Conservation (phyloP, 169 alveolate genomes). For the Perkinsus olseni region DNA sequence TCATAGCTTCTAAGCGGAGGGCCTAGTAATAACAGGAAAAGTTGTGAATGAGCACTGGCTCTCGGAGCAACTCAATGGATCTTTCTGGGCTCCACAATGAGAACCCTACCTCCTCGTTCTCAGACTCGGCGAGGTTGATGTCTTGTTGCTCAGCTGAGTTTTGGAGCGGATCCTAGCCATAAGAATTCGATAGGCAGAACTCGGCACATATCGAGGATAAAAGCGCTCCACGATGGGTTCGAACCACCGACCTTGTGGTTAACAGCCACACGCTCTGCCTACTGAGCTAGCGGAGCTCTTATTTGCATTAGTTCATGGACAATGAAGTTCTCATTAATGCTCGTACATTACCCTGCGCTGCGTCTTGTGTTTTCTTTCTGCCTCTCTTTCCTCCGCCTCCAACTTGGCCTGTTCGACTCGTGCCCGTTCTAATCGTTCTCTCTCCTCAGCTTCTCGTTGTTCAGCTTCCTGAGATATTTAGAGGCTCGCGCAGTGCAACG, state of each 20-base stretch:
- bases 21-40: neutral
- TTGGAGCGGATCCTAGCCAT: too few relatives aligned
- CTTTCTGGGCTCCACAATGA: too few relatives aligned
- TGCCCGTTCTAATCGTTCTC: neutral
- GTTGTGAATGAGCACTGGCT: too few relatives aligned
- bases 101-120: neutral
- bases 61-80: too few relatives aligned
- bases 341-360: neutral
- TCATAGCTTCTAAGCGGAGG: neutral
- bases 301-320: neutral
- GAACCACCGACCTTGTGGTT: constrained; percentile 2
- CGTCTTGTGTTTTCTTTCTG: neutral
- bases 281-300: neutral
- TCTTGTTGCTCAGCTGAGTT: neutral
- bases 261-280: constrained; percentile 5
- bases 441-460: neutral
- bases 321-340: neutral
- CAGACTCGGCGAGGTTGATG: neutral
- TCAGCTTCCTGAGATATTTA: neutral
- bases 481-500: too few relatives aligned
- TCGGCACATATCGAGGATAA: neutral
- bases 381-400: neutral
- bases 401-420: neutral
- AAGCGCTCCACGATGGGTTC: constrained; percentile 2
- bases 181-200: too few relatives aligned